Evolutionary conservation across 495 filamentous ascomycete genomes (phyloP), one percentile per base, ranked within the genome.

Genomic region (Staphylotrichum tortipilum): DNA sequence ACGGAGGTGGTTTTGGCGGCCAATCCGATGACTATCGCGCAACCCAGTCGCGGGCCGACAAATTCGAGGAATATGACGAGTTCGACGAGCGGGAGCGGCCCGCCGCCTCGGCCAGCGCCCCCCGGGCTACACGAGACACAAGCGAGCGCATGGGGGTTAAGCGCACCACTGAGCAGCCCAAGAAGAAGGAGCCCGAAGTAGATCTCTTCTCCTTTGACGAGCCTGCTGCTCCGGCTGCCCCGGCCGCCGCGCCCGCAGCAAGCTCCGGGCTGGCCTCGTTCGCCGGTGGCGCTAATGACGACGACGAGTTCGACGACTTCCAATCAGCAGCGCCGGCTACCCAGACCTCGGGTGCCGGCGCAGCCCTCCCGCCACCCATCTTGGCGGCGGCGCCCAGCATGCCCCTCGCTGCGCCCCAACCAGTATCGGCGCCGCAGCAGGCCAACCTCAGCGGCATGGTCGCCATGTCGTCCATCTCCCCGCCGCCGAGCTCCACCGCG

Each of bases 271-370:
- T 85, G 46, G 79, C 76, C 33, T 72, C 82, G 31, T 66, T 86
- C 26, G 64, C 59, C 26, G 44, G 40, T 18, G 56, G 52, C 30
- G 50, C 61, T 37, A 63, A 68, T 26, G 89, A 94, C 52, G 91
- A 98, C 56, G 92, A 98, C 57, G 94, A 97, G 43, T 97, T 97
- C 57, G 92, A 97, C 62, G 94, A 97, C 63, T 97, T 97, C 77
- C 88, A 94, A 66, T 90, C 89, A n/a, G 92, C 94, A 14, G 74
- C 85, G 4, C 82, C 88, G 15, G 69, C 77, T 19, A 58, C 70
- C 9, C 59, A 50, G 47, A 22, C 55, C 31, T 36, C 56, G 26
- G 55, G 72, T 49, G 45, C 69, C 19, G 57, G 67, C 4, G 70
- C 78, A 40, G 63, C 74, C 6, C 71, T 82, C 28, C 67, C 74